A percentile compares a stretch with the other conserved stretches of the same genome.
Conservation (phyloP, 2,329 filamentous ascomycete genomes). For the Laburnicola sp. region DNA sequence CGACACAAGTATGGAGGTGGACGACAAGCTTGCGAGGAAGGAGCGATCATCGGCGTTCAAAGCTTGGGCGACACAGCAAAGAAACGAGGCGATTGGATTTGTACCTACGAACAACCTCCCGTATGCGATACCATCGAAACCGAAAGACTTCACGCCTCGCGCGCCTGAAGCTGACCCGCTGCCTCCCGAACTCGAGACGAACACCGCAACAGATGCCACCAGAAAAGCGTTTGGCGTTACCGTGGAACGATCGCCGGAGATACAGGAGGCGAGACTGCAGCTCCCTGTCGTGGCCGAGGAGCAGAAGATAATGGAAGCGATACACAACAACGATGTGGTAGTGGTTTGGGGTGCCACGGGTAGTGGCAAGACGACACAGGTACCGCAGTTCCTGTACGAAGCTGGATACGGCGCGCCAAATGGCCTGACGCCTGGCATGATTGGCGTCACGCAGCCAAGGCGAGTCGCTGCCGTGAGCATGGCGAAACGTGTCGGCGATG, state of each 20-base stretch:
- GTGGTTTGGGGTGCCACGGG: conserved; percentile 94
- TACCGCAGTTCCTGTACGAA: conserved; percentile 95
- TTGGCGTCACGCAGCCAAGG: conserved; percentile 91
- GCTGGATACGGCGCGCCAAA: conserved; percentile 81
- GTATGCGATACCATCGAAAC: conserved; percentile 49
- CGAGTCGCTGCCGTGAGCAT: conserved; percentile 96
- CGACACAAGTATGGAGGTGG: conserved; percentile 38
- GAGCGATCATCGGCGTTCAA: conserved; percentile 76
- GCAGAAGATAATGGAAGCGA: conserved; percentile 96
- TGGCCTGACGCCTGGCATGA: conserved; percentile 84
- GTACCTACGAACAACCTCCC: conserved; percentile 51
- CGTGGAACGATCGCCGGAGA: conserved; percentile 69
- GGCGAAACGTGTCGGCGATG: conserved; percentile 86
- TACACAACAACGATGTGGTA: conserved; percentile 86
- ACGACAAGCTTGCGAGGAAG: conserved; percentile 46
- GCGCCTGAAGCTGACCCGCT: conserved; percentile 71
- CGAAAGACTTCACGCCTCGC: conserved; percentile 68
- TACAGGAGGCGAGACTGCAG: conserved; percentile 76
- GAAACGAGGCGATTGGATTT: conserved; percentile 80
- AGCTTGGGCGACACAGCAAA: conserved; percentile 83
- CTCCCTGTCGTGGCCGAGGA: conserved; percentile 93
- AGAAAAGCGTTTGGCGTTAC: conserved; percentile 77
- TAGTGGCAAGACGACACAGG: conserved; percentile 95
- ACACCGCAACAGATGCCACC: conserved; percentile 58
- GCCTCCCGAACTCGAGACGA: conserved; percentile 64